Base-by-base conservation (phyloP, 768 basidiomycete genomes). In the Cystofilobasidium ferigula region DNA sequence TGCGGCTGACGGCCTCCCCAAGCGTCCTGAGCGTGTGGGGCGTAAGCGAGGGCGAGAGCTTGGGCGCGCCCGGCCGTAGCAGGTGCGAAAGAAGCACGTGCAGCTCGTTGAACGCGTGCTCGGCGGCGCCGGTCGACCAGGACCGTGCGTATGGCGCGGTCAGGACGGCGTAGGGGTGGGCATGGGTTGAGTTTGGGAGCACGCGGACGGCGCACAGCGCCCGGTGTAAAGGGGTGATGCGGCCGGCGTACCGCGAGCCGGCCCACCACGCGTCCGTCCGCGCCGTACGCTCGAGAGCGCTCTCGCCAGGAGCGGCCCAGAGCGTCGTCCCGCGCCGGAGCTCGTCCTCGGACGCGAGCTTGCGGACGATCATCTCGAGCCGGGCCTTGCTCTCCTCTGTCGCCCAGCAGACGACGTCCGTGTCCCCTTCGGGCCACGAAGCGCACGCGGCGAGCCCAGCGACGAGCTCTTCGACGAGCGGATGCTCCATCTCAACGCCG, bases 301-400 rank as follows among this genome's bases (percentile, higher is more conserved):
- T 67, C 2, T 64, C 70, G 2, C 63, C 64, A 1, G 43, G 64
- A 34, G 72, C 71, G 24, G 74, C 75, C 69, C 90, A 85, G 28
- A 92, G 74, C 0, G 84, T 85, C 38, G 79, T 77, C 0, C 83
- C 84, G 38, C 89, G 80, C 16, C 78, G 78, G 69, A 80, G 82
- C 76, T 92, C 89, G 67, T 76, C 77, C 6, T 79, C 77, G 0
- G 89, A 88, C 1, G 88, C 89, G 42, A 94, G 88, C 73, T 87
- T 88, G 40, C 80, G 79, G 5, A 89, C 84, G 63, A 93, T 91
- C n/a, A 82, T 80, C 24, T 85, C 76, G 71, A 85, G 86, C 6
- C 89, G 81, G 57, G 82, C 81, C 48, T 82, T 82, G 0, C 88
- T 89, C 73, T 91, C 89, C 0, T 75, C 73, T 0, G 89, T 92